phyloP scores from a whole-genome alignment of 306 rosid genomes.

The Astragalus membranaceus region DNA sequence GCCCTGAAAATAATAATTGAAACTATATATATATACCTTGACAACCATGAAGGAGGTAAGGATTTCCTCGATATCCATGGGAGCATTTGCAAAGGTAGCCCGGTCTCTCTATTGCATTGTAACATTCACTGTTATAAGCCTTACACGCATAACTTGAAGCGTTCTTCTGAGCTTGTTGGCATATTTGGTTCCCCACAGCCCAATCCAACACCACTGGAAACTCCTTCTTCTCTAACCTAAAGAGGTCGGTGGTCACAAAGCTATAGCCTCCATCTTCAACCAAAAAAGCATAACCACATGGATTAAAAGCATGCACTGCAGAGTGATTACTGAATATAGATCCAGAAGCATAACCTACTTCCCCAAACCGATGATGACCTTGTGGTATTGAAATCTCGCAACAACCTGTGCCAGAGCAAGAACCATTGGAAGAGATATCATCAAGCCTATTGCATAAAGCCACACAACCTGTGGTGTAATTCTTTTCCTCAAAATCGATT shows the following conservation, averaged over 20 bases:
- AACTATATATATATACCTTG: not conserved
- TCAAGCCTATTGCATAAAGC: not conserved
- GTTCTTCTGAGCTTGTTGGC: not conserved
- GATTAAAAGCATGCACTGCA: not conserved
- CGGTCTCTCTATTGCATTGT: not conserved
- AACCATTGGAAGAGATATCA: not conserved
- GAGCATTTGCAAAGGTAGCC: slow-evolving; percentile 36
- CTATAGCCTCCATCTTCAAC: slow-evolving; percentile 10
- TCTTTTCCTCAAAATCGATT: rapidly evolving
- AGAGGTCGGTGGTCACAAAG: not conserved
- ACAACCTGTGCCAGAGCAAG: slow-evolving; percentile 35
- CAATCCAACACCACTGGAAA: slow-evolving; percentile 33
- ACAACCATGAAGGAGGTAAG: slow-evolving; percentile 30
- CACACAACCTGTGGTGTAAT: slow-evolving; percentile 23
- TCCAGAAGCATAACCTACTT: not conserved
- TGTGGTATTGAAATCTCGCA: slow-evolving; percentile 11
- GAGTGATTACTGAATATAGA: not conserved
- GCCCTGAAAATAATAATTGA: no score
- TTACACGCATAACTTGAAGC: not conserved
- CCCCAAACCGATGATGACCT: no score
- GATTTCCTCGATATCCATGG: slow-evolving; percentile 29
- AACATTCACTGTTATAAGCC: not conserved
- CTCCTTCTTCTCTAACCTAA: not conserved
- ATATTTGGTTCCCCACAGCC: slow-evolving; percentile 20
- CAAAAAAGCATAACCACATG: slow-evolving; percentile 31